Evolutionary conservation across 1,139 yeast genomes (phyloP).

Genomic region (Citeromyces siamensis): DNA sequence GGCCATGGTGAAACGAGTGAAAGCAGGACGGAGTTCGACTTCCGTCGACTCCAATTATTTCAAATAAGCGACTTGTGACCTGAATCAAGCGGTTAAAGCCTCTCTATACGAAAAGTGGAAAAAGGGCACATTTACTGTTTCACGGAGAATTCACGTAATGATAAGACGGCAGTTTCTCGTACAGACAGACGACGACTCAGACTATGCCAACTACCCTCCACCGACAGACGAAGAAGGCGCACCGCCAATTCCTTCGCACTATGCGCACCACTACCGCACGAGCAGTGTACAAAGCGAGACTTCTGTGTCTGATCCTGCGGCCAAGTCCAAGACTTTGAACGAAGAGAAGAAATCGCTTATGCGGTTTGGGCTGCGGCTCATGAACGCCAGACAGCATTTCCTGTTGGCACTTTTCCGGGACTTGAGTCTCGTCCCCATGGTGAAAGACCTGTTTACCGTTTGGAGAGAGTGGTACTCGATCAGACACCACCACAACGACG

Average conservation of each 20-base stretch:
- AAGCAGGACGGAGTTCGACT: no score
- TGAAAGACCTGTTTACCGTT: conserved; percentile 15
- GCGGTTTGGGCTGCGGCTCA: conserved; percentile 47
- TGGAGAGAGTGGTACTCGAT: conserved; percentile 14
- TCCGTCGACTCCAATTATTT: no score
- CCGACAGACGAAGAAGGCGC: conserved; percentile 15
- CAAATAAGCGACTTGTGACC: no score
- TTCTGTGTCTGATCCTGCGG: background rate
- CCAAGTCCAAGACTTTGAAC: conserved; percentile 7
- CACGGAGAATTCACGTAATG: no score
- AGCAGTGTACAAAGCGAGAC: background rate
- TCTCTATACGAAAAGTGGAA: no score
- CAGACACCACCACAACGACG: conserved; percentile 6
- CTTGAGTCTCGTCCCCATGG: conserved; percentile 30
- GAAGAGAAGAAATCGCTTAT: conserved; percentile 26
- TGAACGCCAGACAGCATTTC: conserved; percentile 69
- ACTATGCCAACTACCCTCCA: conserved; percentile 17
- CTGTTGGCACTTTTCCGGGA: conserved; percentile 65
- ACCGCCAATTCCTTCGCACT: background rate
- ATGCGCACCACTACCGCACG: background rate
- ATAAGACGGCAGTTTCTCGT: conserved; percentile 1
- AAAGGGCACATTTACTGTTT: no score
- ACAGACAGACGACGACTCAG: conserved; percentile 7
- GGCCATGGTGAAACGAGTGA: no score
- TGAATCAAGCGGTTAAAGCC: no score